phyloP scores from a whole-genome alignment of 768 basidiomycete species.

The Termitomyces sp. region DNA sequence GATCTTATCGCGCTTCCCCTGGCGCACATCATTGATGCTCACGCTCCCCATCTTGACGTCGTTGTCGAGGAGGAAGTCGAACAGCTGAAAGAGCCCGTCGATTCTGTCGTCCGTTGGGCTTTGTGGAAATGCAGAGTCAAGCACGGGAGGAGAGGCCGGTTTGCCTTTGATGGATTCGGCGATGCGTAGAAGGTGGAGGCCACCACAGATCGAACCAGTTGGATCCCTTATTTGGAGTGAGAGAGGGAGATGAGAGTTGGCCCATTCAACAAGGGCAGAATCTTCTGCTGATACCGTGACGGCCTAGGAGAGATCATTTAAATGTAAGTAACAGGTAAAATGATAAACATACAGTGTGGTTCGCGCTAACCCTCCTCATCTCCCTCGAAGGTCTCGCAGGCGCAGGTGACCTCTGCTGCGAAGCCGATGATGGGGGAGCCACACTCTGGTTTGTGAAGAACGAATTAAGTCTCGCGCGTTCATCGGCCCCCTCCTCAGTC shows the following conservation, averaged over 20 bases:
- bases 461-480: constrained; percentile 51
- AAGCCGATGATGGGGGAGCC: constrained; percentile 16
- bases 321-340: constrained; percentile 10
- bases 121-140: constrained; percentile 75
- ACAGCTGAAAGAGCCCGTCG: constrained; percentile 83
- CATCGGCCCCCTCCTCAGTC: constrained; percentile 37
- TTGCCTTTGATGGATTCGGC: constrained; percentile 78
- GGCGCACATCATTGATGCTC: constrained; percentile 90
- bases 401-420: constrained; percentile 19
- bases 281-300: constrained; percentile 30
- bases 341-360: constrained; percentile 25
- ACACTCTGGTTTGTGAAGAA: constrained; percentile 37
- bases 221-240: constrained; percentile 55
- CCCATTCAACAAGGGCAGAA: constrained; percentile 75
- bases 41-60: constrained; percentile 90
- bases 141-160: constrained; percentile 66
- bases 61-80: constrained; percentile 91
- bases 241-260: constrained; percentile 78
- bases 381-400: constrained; percentile 75
- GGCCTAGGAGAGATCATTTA: constrained; percentile 7
- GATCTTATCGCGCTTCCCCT: constrained; percentile 80
- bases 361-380: constrained; percentile 42
- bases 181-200: constrained; percentile 79
- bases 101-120: constrained; percentile 73
- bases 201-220: constrained; percentile 49